Percentiles rank a stretch among this genome's conserved stretches.
Evolutionary conservation across 306 rosid genomes (phyloP).

Genomic region (Alnus glutinosa): DNA sequence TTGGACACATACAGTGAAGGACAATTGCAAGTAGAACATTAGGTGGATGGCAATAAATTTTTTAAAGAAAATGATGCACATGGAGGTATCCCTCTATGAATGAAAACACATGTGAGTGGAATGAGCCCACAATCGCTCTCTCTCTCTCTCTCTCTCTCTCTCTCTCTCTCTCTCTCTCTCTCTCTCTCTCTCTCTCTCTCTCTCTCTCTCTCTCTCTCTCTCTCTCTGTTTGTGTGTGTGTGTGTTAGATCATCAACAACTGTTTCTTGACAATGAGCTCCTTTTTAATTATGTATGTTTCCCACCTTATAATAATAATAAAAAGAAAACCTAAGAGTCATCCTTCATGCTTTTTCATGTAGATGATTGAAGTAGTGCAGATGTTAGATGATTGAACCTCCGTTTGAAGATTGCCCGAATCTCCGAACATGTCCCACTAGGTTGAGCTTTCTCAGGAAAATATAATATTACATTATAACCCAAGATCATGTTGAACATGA

Average conservation of each 20-base stretch:
- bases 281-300: background rate
- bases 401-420: constrained; percentile 3
- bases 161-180: no score
- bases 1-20: background rate
- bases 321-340: background rate
- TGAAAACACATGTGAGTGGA: constrained; percentile 8
- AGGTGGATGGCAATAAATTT: background rate
- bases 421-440: background rate
- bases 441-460: background rate
- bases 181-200: no score
- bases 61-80: constrained; percentile 6
- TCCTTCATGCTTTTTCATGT: background rate
- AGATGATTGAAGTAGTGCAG: background rate
- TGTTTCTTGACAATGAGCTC: background rate
- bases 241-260: background rate
- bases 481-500: background rate
- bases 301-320: background rate
- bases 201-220: background rate
- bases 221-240: background rate
- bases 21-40: background rate
- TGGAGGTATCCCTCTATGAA: background rate
- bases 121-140: background rate
- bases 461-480: background rate
- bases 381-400: background rate
- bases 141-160: background rate